phyloP scores from a whole-genome alignment of 805 yeast species.

The Candida succiphila region DNA sequence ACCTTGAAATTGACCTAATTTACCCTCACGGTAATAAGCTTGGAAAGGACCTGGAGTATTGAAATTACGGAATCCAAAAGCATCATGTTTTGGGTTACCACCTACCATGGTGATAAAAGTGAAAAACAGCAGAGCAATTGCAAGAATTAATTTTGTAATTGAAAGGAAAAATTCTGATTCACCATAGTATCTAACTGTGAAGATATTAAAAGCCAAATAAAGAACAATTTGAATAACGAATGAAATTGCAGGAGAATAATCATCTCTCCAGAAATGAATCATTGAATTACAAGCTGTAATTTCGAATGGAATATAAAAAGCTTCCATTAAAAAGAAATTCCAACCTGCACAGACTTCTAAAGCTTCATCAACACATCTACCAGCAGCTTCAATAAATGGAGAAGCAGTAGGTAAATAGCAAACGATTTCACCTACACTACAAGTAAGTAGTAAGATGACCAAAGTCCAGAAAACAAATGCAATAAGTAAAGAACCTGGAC shows the following conservation, averaged over 20 bases:
- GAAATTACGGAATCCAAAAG: conserved; percentile 40
- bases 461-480: conserved; percentile 24
- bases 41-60: conserved; percentile 30
- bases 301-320: conserved; percentile 38
- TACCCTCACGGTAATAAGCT: conserved; percentile 26
- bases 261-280: conserved; percentile 42
- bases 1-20: conserved; percentile 30
- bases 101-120: conserved; percentile 48
- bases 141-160: conserved; percentile 36
- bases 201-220: conserved; percentile 31
- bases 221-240: conserved; percentile 31
- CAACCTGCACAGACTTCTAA: conserved; percentile 25
- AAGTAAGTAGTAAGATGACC: conserved; percentile 22
- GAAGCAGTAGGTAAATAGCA: conserved; percentile 27
- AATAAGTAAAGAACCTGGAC: conserved; percentile 24
- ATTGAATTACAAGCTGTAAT: conserved; percentile 40
- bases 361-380: conserved; percentile 27
- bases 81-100: conserved; percentile 42
- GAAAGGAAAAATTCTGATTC: conserved; percentile 39
- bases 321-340: conserved; percentile 32
- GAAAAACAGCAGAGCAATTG: conserved; percentile 37
- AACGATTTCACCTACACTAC: conserved; percentile 27
- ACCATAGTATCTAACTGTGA: conserved; percentile 40
- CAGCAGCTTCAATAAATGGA: conserved; percentile 27
- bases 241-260: conserved; percentile 38